Base-by-base conservation (phyloP, 768 basidiomycete species). In the Amanita inopinata region DNA sequence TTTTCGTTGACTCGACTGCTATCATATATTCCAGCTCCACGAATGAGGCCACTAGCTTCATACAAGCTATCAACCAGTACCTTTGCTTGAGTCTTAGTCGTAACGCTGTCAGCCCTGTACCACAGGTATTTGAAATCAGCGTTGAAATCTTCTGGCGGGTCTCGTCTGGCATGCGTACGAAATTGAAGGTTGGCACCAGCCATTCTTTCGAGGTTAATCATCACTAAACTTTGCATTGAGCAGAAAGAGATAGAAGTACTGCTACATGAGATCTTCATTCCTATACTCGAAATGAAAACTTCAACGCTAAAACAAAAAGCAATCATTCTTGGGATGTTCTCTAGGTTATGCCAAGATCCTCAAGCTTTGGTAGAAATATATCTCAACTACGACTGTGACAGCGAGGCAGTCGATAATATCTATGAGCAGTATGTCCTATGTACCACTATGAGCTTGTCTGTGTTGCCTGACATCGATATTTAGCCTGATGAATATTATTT, bases 201-300 rank as follows among this genome's bases (percentile, higher is more conserved):
- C 23, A 5, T 15, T 33, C 22, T 36, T 28, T 34, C 46, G 31
- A 28, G 30, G 12, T 32, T 22, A 38, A 42, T 52, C 23, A 56
- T 42, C 20, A 35, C 43, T 28, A 46, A 36, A 36, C 11, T 39
- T 25, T 2, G n/a, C 14, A 10, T 35, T 39, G 17, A 53, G 33
- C 57, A 97, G 94, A 96, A 97, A 85, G 96, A 99, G 61, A 97
- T 98, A 45, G 94, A 97, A 60, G 92, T 99, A 27, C 70, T 99
- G n/a, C 62, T 99, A 36, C 93, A 96, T 53, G 96, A 99, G 60
- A 98, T 99, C 49, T 99, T 98, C 67, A 80, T 98, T 43, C 96
- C 96, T 1, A 94, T 99, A 36, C 69, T 98, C 45, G 96, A 99
- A 63, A 97, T 99, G 92, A 80, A 83, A 57, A 98, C 87, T 6